phyloP scores from a whole-genome alignment of 1,284 basidiomycete species.

The Crepidotus sp. region DNA sequence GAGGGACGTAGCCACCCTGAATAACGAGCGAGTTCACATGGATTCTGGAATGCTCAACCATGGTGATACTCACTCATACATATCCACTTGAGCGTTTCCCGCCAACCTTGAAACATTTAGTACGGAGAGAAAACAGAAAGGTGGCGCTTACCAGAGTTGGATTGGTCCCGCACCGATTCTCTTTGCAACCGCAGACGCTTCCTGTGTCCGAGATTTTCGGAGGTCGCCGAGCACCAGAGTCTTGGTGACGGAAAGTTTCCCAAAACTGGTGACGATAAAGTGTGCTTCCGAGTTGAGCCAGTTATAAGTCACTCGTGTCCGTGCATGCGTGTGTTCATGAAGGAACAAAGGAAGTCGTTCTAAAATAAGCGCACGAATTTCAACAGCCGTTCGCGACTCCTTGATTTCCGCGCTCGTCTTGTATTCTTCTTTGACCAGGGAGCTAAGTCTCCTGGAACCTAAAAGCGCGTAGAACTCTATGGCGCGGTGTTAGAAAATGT shows the following conservation, averaged over 20 bases:
- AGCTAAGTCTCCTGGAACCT: conserved; percentile 64
- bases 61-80: conserved; percentile 83
- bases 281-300: conserved; percentile 69
- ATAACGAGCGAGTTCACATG: neutral
- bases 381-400: conserved; percentile 38
- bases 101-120: conserved; percentile 36
- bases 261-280: conserved; percentile 64
- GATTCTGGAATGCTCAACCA: neutral
- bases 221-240: conserved; percentile 44
- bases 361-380: conserved; percentile 59
- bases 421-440: conserved; percentile 71
- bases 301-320: conserved; percentile 56
- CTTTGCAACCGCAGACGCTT: conserved; percentile 71
- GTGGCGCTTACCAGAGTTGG: conserved; percentile 43
- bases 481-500: neutral
- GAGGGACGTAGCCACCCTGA: conserved; percentile 71
- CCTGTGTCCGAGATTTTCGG: conserved; percentile 45
- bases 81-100: conserved; percentile 68
- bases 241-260: conserved; percentile 54
- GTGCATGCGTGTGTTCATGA: conserved; percentile 75
- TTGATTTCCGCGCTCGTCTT: conserved; percentile 47
- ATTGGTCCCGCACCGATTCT: conserved; percentile 53
- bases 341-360: conserved; percentile 89
- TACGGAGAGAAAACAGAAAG: neutral
- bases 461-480: conserved; percentile 58